Evolutionary conservation across 768 basidiomycete genomes (phyloP).

Genomic region (Boletus coccyginus): DNA sequence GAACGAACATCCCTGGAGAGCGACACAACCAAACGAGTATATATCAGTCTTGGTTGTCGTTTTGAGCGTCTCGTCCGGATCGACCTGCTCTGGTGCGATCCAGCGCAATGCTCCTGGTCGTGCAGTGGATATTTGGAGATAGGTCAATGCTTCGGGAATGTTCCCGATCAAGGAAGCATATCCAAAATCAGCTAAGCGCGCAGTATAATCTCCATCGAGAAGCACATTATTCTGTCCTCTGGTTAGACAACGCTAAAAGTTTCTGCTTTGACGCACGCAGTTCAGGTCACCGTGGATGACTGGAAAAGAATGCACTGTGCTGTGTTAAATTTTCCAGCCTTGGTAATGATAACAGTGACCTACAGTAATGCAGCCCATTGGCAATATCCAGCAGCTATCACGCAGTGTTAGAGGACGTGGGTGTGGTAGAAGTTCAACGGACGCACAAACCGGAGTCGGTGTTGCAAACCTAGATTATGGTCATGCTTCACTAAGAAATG

Average conservation of each 20-base stretch:
- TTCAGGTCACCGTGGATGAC: neutral
- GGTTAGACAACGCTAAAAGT: neutral
- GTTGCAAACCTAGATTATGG: neutral
- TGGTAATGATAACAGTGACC: neutral
- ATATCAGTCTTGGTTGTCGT: no score
- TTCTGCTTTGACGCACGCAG: neutral
- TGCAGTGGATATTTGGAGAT: slow-evolving; percentile 21
- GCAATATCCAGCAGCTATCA: slow-evolving; percentile 13
- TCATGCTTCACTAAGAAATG: slow-evolving; percentile 11
- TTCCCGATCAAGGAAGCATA: neutral
- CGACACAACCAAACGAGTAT: no score
- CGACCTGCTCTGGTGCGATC: slow-evolving; percentile 37
- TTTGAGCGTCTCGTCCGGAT: neutral
- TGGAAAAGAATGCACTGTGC: neutral
- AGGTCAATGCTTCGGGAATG: neutral
- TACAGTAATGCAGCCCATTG: slow-evolving; percentile 11
- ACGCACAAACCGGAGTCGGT: slow-evolving; percentile 15
- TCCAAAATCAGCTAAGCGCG: neutral
- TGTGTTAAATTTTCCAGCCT: neutral
- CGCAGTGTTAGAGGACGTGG: slow-evolving; percentile 17
- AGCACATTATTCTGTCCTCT: neutral
- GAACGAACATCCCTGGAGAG: no score
- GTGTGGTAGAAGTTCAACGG: slow-evolving; percentile 2
- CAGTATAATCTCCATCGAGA: neutral
- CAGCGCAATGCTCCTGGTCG: slow-evolving; percentile 38